Conservation (phyloP, 164 flowering plant species). For the Vitis rupestris region DNA sequence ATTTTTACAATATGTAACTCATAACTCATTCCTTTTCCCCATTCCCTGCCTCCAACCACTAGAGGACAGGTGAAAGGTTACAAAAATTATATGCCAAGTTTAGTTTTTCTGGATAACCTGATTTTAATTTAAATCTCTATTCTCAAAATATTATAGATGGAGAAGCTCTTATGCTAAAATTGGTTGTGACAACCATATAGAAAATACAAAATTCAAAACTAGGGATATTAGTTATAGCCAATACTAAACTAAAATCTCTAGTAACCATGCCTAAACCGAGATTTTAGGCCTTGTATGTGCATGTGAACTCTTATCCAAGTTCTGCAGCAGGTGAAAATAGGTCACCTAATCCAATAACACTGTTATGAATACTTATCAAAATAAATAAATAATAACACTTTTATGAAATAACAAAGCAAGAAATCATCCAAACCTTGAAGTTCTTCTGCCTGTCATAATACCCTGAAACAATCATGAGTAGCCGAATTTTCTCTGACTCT, state of each 20-base stretch:
- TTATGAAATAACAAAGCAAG: not conserved
- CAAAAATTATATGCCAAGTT: not conserved
- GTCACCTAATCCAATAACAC: not conserved
- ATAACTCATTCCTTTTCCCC: not conserved
- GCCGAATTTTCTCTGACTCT: slow-evolving; percentile 60
- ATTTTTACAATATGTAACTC: not conserved
- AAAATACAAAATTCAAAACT: no score
- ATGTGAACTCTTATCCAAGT: not conserved
- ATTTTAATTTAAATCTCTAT: no score
- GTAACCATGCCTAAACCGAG: no score
- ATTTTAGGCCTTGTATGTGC: no score
- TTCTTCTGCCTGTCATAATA: slow-evolving; percentile 58
- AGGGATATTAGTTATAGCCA: no score
- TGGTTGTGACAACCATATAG: no score
- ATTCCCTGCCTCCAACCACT: no score
- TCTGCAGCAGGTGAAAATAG: not conserved
- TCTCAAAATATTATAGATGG: not conserved
- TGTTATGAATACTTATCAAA: not conserved
- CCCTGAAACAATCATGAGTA: slow-evolving; percentile 65
- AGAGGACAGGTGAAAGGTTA: not conserved
- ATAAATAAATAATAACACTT: no score
- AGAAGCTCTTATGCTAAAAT: not conserved
- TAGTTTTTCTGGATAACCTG: no score
- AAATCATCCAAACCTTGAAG: slow-evolving; percentile 52
- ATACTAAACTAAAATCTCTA: no score